phyloP scores from a whole-genome alignment of 2,329 filamentous ascomycete species.

The Colletotrichum destructivum region DNA sequence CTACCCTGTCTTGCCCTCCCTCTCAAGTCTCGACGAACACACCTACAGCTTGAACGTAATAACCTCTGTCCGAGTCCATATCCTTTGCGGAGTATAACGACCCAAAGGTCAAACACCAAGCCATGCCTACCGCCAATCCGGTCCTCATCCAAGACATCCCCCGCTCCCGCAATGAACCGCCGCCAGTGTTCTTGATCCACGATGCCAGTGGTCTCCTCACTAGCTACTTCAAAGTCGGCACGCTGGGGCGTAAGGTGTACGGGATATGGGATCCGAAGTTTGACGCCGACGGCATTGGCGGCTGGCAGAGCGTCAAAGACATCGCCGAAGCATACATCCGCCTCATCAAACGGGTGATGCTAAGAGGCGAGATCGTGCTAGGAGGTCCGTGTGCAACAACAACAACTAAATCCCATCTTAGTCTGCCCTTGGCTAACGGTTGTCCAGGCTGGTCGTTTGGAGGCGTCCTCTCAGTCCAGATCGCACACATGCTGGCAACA shows the following conservation, averaged over 20 bases:
- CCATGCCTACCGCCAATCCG: slow-evolving; percentile 31
- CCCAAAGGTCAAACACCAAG: background rate
- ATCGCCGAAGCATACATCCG: slow-evolving; percentile 37
- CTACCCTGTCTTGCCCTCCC: too few species aligned
- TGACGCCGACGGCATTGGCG: slow-evolving; percentile 33
- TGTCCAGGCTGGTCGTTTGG: slow-evolving; percentile 30
- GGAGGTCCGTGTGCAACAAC: slow-evolving; percentile 6
- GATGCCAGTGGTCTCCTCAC: slow-evolving; percentile 33
- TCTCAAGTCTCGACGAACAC: too few species aligned
- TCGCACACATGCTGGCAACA: slow-evolving; percentile 32
- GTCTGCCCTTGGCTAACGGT: background rate
- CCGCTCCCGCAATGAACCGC: slow-evolving; percentile 23
- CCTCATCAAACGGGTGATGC: slow-evolving; percentile 36
- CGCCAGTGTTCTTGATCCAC: slow-evolving; percentile 30
- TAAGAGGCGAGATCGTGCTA: slow-evolving; percentile 29
- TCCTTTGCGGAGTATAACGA: too few species aligned
- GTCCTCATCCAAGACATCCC: slow-evolving; percentile 32
- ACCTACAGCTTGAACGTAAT: too few species aligned
- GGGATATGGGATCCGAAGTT: slow-evolving; percentile 39
- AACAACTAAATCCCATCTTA: too few species aligned
- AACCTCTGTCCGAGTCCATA: too few species aligned
- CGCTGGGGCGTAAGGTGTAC: slow-evolving; percentile 16
- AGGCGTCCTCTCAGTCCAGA: slow-evolving; percentile 22
- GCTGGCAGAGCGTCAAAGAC: slow-evolving; percentile 28
- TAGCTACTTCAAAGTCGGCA: slow-evolving; percentile 36